Percentiles rank a stretch among this genome's conserved stretches.
These are phyloP conservation scores for thale cress (Arabidopsis thaliana) DNA, from an alignment of 345 rosid genomes.

Conservation along the genomic window TAIR10.1 NC_003074.8:8243501-8244000, in stretches of 20 bases:
- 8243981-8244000: not conserved
- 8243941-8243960: slow-evolving; percentile 16
- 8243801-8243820: not conserved
- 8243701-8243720: not conserved
- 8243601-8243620: not conserved
- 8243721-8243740: not conserved
- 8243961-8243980: slow-evolving; percentile 3
- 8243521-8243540: no score
- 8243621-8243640: not conserved
- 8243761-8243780: slow-evolving; percentile 1
- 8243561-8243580: slow-evolving; percentile 10
- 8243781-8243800: slow-evolving; percentile 8
- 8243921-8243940: slow-evolving; percentile 1
- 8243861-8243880: not conserved
- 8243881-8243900: slow-evolving; percentile 1
- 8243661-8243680: not conserved
- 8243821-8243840: not conserved
- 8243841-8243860: not conserved
- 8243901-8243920: not conserved
- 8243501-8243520: not conserved
- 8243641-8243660: not conserved
- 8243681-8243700: not conserved
- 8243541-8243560: not conserved
- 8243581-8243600: not conserved
- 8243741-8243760: slow-evolving; percentile 6